A percentile compares a stretch with the other conserved stretches of the same genome.
Evolutionary conservation across 2,329 filamentous ascomycete species (phyloP).

Genomic region (Colletotrichum acutatum): DNA sequence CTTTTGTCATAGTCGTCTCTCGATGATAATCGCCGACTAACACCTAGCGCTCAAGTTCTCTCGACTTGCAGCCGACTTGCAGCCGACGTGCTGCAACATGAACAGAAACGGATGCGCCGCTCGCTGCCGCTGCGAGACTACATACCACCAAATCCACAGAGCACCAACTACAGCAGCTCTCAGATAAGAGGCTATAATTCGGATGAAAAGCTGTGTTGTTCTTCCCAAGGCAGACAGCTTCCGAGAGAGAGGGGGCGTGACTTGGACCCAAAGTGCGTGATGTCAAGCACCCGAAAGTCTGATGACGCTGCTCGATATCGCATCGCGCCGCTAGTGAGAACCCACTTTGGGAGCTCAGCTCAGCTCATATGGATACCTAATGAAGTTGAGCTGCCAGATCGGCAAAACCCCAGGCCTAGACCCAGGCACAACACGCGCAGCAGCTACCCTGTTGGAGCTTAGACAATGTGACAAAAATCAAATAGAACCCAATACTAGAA

Average conservation of each 20-base stretch:
- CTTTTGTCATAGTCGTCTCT: slow-evolving; percentile 13
- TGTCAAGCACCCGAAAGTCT: neutral
- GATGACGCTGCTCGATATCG: slow-evolving; percentile 6
- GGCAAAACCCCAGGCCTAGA: slow-evolving; percentile 11
- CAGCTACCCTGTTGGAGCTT: slow-evolving; percentile 11
- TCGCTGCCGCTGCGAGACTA: neutral
- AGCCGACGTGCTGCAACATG: neutral
- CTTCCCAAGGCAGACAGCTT: too few species aligned
- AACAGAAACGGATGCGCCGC: neutral
- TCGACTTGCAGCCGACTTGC: neutral
- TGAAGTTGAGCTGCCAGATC: slow-evolving; percentile 15
- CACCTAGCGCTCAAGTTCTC: neutral
- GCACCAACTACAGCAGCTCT: neutral
- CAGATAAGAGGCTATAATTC: neutral
- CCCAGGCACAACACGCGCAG: neutral
- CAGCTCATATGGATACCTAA: neutral
- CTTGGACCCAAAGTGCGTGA: neutral
- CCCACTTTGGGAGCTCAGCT: slow-evolving; percentile 1
- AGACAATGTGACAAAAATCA: slow-evolving; percentile 6
- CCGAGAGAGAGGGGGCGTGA: neutral
- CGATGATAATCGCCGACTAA: slow-evolving; percentile 7
- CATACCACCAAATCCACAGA: neutral
- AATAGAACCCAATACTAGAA: neutral
- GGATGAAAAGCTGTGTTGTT: neutral
- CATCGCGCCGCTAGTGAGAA: slow-evolving; percentile 5